phyloP scores from a whole-genome alignment of 768 basidiomycete genomes.

The Thelephora aurantiotincta region DNA sequence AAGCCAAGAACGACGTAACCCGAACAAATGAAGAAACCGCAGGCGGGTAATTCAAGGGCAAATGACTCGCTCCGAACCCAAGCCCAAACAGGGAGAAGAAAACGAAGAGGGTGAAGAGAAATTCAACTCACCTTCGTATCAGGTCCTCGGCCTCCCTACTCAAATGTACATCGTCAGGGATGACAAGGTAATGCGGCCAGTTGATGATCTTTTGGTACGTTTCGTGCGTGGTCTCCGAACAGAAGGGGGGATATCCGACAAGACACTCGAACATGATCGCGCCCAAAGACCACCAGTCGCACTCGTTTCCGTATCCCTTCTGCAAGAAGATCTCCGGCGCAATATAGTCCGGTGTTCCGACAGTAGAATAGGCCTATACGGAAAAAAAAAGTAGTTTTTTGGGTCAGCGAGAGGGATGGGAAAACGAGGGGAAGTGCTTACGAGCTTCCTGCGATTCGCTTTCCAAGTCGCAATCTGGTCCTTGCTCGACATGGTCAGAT shows the following conservation, averaged over 20 bases:
- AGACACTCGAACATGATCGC: slow-evolving; percentile 98
- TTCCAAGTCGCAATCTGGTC: slow-evolving; percentile 98
- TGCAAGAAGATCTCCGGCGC: slow-evolving; percentile 95
- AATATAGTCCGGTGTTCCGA: slow-evolving; percentile 94
- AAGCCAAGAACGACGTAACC: too few relatives aligned
- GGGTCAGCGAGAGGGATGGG: background rate
- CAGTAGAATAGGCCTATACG: slow-evolving; percentile 85
- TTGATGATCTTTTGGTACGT: slow-evolving; percentile 97
- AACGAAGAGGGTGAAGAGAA: background rate
- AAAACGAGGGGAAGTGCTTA: slow-evolving; percentile 21
- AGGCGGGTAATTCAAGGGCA: too few relatives aligned
- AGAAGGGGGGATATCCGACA: slow-evolving; percentile 95
- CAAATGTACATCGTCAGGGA: slow-evolving; percentile 91
- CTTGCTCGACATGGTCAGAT: slow-evolving; percentile 88
- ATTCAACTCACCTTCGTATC: slow-evolving; percentile 51
- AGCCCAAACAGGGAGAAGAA: background rate
- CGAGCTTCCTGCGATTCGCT: slow-evolving; percentile 90
- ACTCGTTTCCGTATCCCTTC: slow-evolving; percentile 96
- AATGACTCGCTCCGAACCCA: too few relatives aligned
- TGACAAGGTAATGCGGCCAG: slow-evolving; percentile 74
- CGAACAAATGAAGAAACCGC: too few relatives aligned
- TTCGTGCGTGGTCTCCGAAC: slow-evolving; percentile 91
- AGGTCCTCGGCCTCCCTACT: slow-evolving; percentile 86
- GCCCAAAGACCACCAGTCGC: slow-evolving; percentile 99
- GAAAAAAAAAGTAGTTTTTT: slow-evolving; percentile 1